Evolutionary conservation across 306 rosid genomes (phyloP).

Genomic region (Mimosa pudica): DNA sequence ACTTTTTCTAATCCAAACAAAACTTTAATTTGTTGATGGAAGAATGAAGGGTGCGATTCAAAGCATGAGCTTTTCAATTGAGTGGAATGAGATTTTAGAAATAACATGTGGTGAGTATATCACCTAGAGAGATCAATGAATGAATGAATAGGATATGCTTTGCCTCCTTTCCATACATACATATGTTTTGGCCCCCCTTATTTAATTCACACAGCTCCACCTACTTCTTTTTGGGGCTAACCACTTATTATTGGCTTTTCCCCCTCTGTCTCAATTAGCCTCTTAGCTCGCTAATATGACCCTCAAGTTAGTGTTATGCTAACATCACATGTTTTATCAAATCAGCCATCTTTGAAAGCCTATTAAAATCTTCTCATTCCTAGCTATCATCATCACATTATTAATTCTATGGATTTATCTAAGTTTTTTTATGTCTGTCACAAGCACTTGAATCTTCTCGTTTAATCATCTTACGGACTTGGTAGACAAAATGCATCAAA

Average conservation of each 20-base stretch:
- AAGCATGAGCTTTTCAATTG: not conserved
- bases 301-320: not conserved
- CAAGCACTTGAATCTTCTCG: not conserved
- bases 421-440: not conserved
- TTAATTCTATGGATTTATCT: not conserved
- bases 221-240: not conserved
- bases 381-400: not conserved
- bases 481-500: not conserved
- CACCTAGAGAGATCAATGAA: not conserved
- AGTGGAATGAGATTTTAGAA: constrained; percentile 47
- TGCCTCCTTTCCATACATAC: constrained; percentile 3
- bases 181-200: not conserved
- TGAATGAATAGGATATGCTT: constrained; percentile 31
- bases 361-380: not conserved
- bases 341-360: not conserved
- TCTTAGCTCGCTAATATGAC: not conserved
- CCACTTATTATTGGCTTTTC: not conserved
- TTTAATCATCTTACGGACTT: not conserved
- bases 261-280: not conserved
- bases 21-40: not conserved
- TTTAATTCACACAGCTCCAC: not conserved
- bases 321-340: not conserved
- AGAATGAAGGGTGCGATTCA: not conserved
- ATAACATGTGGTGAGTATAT: constrained; percentile 49
- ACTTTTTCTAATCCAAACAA: not conserved